Conservation (phyloP, 116 monocot species). For the Thalassia testudinum region DNA sequence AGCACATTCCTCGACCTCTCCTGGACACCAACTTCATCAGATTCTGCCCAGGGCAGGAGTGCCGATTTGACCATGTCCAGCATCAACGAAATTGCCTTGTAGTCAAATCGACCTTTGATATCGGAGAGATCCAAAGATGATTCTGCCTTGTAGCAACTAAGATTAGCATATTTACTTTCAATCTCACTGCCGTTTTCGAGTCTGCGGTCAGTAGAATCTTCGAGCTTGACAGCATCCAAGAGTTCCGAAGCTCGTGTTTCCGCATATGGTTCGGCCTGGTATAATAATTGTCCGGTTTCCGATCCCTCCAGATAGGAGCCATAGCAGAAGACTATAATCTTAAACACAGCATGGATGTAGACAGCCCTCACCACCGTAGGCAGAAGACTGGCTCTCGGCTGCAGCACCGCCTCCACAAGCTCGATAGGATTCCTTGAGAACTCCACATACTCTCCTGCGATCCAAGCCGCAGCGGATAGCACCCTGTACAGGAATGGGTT, state of each 20-base stretch:
- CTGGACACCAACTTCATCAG: slow-evolving; percentile 62
- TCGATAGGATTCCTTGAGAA: slow-evolving; percentile 66
- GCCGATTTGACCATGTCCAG: slow-evolving; percentile 44
- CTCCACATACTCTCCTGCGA: slow-evolving; percentile 74
- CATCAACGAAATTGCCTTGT: slow-evolving; percentile 31
- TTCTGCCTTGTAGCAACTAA: not conserved
- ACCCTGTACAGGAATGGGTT: slow-evolving; percentile 48
- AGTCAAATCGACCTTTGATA: slow-evolving; percentile 15
- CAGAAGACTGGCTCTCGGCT: slow-evolving; percentile 60
- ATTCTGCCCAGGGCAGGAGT: slow-evolving; percentile 33
- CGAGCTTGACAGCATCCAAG: not conserved
- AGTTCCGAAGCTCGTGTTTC: not conserved
- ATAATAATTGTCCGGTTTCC: slow-evolving; percentile 5
- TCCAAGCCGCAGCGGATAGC: slow-evolving; percentile 70
- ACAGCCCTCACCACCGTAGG: slow-evolving; percentile 57
- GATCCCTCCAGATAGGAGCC: slow-evolving; percentile 24
- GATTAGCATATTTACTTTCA: not conserved
- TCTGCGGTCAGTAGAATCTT: not conserved
- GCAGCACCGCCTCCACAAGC: slow-evolving; percentile 74
- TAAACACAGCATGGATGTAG: slow-evolving; percentile 79
- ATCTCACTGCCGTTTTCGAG: slow-evolving; percentile 12
- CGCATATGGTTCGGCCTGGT: not conserved
- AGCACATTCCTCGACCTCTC: slow-evolving; percentile 64
- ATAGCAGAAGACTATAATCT: slow-evolving; percentile 48
- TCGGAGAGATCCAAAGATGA: slow-evolving; percentile 1